Base-by-base conservation (phyloP, 2,329 filamentous ascomycete species). In the Colletotrichum sp. region DNA sequence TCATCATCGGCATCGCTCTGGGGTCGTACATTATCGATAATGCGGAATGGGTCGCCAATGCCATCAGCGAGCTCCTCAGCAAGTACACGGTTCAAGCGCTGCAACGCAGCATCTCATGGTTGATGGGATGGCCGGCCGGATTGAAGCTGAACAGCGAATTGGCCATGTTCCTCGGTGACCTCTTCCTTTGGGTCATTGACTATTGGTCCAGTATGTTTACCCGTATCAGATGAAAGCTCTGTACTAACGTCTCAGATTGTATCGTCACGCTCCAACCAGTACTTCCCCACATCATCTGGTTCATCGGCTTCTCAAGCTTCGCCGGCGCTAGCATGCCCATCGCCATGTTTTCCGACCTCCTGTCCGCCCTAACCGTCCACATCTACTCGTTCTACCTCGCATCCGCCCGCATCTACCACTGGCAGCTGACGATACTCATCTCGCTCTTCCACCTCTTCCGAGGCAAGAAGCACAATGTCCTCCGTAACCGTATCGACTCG, bases 331-430 rank as follows among this genome's bases (percentile, higher is more conserved):
- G 96, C 83, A 96, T 99, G 94, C 96, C 98, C 3, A 97, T 99
- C 69, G 96, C 96, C 25, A 91, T 99, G 77, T 96, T 98, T 84
- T 99, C 96, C 0, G 97, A 99, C 83, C 90, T 99, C 8, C 90
- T 99, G 5, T 98, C 96, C 3, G 90, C 98, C 63, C 89, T 99
- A 76, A 99, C 98, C 2, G 88, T 99, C 44, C 97, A 99, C 85
- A 98, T 99, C 72, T 98, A 99, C 87, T 98, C 95, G 2, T 99
- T 99, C 84, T 99, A 99, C 85, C 93, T 99, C 73, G 96, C 98
- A 19, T 98, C 96, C 11, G 97, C 97, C 4, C 94, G 97, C 68
- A 99, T 99, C 81, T 99, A 96, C 85, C 96, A 99, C 86, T 99
- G 97, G 97, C 97, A 99, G 85, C 92, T 99, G 77, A 98, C 95